Evolutionary conservation across 805 yeast genomes (phyloP).

Genomic region (Zygotorulaspora florentina): DNA sequence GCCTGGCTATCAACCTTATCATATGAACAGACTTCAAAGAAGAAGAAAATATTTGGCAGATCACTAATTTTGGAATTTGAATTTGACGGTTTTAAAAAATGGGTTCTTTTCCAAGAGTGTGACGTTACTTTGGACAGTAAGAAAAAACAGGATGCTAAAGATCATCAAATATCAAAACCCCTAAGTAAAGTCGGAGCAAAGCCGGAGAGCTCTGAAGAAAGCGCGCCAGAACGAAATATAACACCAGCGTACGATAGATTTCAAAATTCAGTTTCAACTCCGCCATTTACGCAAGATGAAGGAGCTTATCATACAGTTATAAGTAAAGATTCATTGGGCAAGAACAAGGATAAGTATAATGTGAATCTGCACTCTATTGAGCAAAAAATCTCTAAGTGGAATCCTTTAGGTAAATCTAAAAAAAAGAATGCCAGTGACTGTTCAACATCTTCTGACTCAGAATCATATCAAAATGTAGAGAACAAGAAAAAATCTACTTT

Average conservation of each 20-base stretch:
- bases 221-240: conserved; percentile 14
- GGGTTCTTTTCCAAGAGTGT: conserved; percentile 73
- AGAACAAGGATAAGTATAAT: conserved; percentile 15
- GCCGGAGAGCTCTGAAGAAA: background rate
- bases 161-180: conserved; percentile 1
- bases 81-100: conserved; percentile 67
- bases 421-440: conserved; percentile 22
- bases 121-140: conserved; percentile 36
- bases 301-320: conserved; percentile 26
- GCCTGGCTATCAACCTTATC: conserved; percentile 80
- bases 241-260: conserved; percentile 29
- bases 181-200: background rate
- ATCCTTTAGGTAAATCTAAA: conserved; percentile 26
- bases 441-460: conserved; percentile 1
- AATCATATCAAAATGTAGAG: background rate
- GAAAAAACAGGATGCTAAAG: conserved; percentile 8
- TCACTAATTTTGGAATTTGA: conserved; percentile 79
- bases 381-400: conserved; percentile 32
- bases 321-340: conserved; percentile 19
- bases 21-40: conserved; percentile 61
- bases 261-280: conserved; percentile 19
- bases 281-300: conserved; percentile 6
- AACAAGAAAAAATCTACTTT: conserved; percentile 1
- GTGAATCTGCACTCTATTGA: conserved; percentile 23
- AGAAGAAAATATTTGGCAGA: conserved; percentile 71